Conservation (phyloP, 441 rosid genomes). For the Omphalea diandra region DNA sequence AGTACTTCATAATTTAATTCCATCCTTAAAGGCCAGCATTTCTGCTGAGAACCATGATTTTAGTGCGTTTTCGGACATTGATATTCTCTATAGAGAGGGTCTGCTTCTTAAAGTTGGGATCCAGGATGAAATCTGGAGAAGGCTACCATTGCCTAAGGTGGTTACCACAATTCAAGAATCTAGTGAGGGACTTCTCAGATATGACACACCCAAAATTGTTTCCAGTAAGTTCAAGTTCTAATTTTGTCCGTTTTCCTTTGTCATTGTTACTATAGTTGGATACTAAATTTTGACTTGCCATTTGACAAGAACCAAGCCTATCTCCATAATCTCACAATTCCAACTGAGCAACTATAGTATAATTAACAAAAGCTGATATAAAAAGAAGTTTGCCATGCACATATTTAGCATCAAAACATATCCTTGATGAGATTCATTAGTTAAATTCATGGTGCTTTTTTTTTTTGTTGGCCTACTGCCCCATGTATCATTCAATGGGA, state of each 20-base stretch:
- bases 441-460: slow-evolving; percentile 5
- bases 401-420: background rate
- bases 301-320: background rate
- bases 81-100: slow-evolving; percentile 83
- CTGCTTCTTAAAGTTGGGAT: slow-evolving; percentile 73
- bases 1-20: slow-evolving; percentile 69
- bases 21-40: slow-evolving; percentile 69
- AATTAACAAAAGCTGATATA: too few relatives aligned
- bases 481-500: slow-evolving; percentile 11
- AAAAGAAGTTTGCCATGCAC: too few relatives aligned
- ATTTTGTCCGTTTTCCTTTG: background rate
- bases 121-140: slow-evolving; percentile 69
- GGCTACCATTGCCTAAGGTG: slow-evolving; percentile 67
- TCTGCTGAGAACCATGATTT: slow-evolving; percentile 61
- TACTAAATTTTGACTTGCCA: background rate
- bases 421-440: background rate
- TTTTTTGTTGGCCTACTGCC: slow-evolving; percentile 17
- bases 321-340: too few relatives aligned
- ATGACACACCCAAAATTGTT: slow-evolving; percentile 73
- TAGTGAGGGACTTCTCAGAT: slow-evolving; percentile 73
- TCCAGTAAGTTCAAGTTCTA: slow-evolving; percentile 54
- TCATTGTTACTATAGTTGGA: background rate
- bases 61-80: slow-evolving; percentile 64
- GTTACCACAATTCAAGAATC: slow-evolving; percentile 57
- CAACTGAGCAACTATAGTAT: background rate